phyloP scores from a whole-genome alignment of 2,329 filamentous ascomycete genomes.

The Monilinia fructigena region DNA sequence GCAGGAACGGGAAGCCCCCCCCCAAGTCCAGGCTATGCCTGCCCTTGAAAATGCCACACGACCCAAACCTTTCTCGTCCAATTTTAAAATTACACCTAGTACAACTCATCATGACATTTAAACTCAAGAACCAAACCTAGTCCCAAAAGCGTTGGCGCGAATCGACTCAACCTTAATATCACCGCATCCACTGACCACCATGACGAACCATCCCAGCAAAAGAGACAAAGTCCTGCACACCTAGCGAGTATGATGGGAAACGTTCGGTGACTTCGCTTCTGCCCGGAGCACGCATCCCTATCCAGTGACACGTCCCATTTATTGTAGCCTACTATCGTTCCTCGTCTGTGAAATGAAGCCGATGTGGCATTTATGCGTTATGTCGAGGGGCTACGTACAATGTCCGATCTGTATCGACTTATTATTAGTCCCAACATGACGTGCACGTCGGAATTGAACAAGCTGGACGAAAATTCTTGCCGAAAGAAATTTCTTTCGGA shows the following conservation, averaged over 20 bases:
- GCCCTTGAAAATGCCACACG: neutral
- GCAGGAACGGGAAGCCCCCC: neutral
- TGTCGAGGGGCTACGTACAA: neutral
- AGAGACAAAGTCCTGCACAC: too few species aligned
- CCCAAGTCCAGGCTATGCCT: neutral
- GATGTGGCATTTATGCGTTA: slow-evolving; percentile 5
- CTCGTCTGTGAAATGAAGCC: slow-evolving; percentile 4
- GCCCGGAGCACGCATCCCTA: slow-evolving; percentile 2
- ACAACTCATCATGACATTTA: slow-evolving; percentile 35
- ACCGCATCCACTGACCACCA: too few species aligned
- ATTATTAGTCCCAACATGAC: too few species aligned
- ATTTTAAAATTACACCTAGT: slow-evolving; percentile 34
- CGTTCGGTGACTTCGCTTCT: neutral
- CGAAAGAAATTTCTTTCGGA: neutral
- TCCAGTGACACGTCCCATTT: neutral
- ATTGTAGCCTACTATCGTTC: neutral
- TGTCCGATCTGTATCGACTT: neutral
- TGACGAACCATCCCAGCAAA: too few species aligned
- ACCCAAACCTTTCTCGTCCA: slow-evolving; percentile 8
- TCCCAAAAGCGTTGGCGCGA: neutral
- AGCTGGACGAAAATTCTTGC: neutral
- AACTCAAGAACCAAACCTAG: neutral
- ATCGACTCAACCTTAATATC: too few species aligned
- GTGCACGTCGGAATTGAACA: too few species aligned
- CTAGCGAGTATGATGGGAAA: slow-evolving; percentile 2